Evolutionary conservation across 2,329 filamentous ascomycete species (phyloP), one percentile per base, ranked within the genome.

Genomic region (Apiospora kogelbergensis): DNA sequence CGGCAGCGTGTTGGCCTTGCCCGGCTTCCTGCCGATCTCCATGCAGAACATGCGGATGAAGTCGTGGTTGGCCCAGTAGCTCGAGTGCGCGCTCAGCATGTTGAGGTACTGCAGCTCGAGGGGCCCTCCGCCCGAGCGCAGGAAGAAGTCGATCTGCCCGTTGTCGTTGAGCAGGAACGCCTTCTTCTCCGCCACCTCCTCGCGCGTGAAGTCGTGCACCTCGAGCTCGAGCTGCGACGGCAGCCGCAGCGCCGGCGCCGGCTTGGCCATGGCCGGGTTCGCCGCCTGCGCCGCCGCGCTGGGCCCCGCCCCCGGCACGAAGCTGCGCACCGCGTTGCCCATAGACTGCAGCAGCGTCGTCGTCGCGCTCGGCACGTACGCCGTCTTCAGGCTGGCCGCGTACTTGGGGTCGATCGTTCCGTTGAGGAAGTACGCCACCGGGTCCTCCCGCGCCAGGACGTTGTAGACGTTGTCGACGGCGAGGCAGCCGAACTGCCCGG

Each of bases 391-490:
- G 66, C 90, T 90, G 9, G 89, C 85, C 0, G 95, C 91, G 74
- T 97, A 97, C 26, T 86, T 84, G 5, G 89, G 88, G 78, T 99
- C 96, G 53, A 98, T 90, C 3, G 95, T 91, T 26, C 95, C 94
- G 75, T 98, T 99, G 69, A 98, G 88, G 20, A 95, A 87, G 79
- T 98, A 98, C 1, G 95, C 93, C 68, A 99, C 97, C 1, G 96
- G 88, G 74, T 89, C 88, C 73, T 90, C 87, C 71, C 85, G 86
- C 46, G 88, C 83, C 77, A 98, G 88, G 72, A 99, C 88, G 76
- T 99, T 99, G 84, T 98, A 99, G 68, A 99, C 88, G 78, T 98
- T 99, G 81, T 98, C 94, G 1, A 98, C 92, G 0, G 95, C 93
- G 37, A 98, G 84, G 78, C 96, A 98, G 22, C 96, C 96, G 78